Evolutionary conservation across 1,284 basidiomycete genomes (phyloP).

Genomic region (Apiotrichum sp.): DNA sequence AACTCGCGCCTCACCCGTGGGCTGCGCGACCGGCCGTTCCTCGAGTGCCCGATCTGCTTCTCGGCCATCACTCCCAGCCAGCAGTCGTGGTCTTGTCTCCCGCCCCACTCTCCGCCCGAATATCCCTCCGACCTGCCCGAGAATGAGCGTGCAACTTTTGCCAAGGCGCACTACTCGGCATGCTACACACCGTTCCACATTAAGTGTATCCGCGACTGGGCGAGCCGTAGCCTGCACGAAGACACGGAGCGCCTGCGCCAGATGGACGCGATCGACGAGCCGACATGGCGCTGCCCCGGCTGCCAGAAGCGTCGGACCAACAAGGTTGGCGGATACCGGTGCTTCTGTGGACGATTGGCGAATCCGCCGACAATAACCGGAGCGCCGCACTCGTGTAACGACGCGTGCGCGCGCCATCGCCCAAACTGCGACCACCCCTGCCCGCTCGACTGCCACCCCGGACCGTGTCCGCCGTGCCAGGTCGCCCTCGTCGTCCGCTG

Average conservation of each 20-base stretch:
- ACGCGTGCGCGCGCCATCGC: constrained; percentile 64
- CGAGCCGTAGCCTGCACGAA: constrained; percentile 67
- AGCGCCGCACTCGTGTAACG: constrained; percentile 77
- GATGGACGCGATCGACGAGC: constrained; percentile 47
- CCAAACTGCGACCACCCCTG: constrained; percentile 61
- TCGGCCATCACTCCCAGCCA: constrained; percentile 41
- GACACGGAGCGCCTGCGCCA: constrained; percentile 25
- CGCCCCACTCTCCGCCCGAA: constrained; percentile 19
- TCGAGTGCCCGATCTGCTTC: constrained; percentile 48
- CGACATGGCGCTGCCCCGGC: constrained; percentile 73
- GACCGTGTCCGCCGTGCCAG: constrained; percentile 69
- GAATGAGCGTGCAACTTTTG: constrained; percentile 53
- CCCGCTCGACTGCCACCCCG: constrained; percentile 62
- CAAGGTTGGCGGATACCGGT: constrained; percentile 67
- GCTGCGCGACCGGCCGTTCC: constrained; percentile 33
- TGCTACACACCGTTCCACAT: constrained; percentile 48
- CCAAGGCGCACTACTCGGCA: constrained; percentile 52
- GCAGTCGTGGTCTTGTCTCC: constrained; percentile 45
- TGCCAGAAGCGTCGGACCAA: constrained; percentile 67
- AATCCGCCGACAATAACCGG: constrained; percentile 63
- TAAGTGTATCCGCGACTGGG: constrained; percentile 63
- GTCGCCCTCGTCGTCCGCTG: constrained; percentile 56
- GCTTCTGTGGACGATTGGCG: constrained; percentile 71
- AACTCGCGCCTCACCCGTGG: constrained; percentile 40
- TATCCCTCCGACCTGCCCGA: constrained; percentile 15